Conservation (phyloP, 305 asterid genomes). For the Rubia balearica region DNA sequence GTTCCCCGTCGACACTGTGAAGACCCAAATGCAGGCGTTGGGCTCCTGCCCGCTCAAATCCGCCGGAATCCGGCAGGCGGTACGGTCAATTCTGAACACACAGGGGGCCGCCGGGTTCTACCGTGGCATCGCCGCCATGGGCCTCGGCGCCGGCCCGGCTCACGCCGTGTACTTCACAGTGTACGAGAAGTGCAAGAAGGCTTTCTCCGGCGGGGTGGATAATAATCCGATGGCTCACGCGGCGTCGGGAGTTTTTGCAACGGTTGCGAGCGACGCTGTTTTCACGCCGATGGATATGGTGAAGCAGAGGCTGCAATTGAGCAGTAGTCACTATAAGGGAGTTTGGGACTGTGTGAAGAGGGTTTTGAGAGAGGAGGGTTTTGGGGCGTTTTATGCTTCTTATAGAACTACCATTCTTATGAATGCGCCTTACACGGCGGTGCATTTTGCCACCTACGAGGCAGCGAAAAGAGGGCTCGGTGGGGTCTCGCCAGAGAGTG, state of each 20-base stretch:
- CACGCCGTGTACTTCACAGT: constrained; percentile 90
- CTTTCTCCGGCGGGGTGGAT: constrained; percentile 54
- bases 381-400: constrained; percentile 71
- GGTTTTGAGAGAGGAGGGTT: constrained; percentile 75
- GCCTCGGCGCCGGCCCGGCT: constrained; percentile 91
- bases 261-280: constrained; percentile 85
- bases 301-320: constrained; percentile 90
- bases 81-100: constrained; percentile 50
- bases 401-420: constrained; percentile 81
- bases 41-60: constrained; percentile 81
- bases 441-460: constrained; percentile 87
- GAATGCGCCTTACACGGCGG: constrained; percentile 96
- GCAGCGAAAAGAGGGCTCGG: constrained; percentile 65
- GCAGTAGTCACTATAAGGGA: constrained; percentile 73
- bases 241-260: constrained; percentile 74
- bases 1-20: constrained; percentile 92
- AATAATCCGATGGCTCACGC: constrained; percentile 72
- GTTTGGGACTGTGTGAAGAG: constrained; percentile 72
- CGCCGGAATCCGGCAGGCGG: constrained; percentile 53
- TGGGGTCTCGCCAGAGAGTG: constrained; percentile 59
- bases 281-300: constrained; percentile 97
- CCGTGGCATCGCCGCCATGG: constrained; percentile 97
- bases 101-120: constrained; percentile 69
- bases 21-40: constrained; percentile 90
- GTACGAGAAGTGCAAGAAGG: constrained; percentile 71